A percentile compares a stretch with the other conserved stretches of the same genome.
Conservation (phyloP, 2,329 filamentous ascomycete genomes). For the Fusarium anthophilum region DNA sequence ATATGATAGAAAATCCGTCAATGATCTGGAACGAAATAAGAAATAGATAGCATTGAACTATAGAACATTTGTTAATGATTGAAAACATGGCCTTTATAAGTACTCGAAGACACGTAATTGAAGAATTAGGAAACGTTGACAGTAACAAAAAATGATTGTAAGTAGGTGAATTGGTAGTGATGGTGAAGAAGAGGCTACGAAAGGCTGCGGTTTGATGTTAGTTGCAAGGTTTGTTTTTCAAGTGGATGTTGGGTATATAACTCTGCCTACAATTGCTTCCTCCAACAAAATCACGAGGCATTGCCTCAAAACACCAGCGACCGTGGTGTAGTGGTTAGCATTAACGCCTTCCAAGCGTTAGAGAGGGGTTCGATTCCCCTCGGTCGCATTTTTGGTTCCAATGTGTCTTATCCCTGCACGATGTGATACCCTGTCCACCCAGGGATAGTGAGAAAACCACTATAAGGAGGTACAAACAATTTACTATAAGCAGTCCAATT, state of each 20-base stretch:
- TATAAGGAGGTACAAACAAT: too few relatives aligned
- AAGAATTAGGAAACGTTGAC: too few relatives aligned
- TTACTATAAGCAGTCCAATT: too few relatives aligned
- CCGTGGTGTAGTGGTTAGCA: slow-evolving; percentile 32
- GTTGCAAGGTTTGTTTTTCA: background rate
- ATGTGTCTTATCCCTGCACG: background rate
- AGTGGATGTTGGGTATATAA: background rate
- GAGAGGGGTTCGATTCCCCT: slow-evolving; percentile 32
- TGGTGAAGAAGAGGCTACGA: background rate
- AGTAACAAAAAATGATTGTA: background rate
- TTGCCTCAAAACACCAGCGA: background rate
- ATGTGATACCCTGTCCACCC: background rate
- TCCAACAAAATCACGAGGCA: background rate
- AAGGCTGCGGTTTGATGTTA: background rate
- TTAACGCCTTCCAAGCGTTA: slow-evolving; percentile 33
- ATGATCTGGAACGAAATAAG: background rate
- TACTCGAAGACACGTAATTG: fast-evolving
- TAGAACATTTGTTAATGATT: background rate
- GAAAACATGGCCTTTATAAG: background rate
- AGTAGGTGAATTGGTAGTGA: background rate
- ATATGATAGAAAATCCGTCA: background rate
- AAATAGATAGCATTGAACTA: background rate
- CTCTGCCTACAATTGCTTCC: fast-evolving
- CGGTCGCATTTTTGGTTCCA: slow-evolving; percentile 10
- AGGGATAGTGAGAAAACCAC: too few relatives aligned